Conservation (phyloP, 2,329 filamentous ascomycete species). For the Colletotrichum cereale region DNA sequence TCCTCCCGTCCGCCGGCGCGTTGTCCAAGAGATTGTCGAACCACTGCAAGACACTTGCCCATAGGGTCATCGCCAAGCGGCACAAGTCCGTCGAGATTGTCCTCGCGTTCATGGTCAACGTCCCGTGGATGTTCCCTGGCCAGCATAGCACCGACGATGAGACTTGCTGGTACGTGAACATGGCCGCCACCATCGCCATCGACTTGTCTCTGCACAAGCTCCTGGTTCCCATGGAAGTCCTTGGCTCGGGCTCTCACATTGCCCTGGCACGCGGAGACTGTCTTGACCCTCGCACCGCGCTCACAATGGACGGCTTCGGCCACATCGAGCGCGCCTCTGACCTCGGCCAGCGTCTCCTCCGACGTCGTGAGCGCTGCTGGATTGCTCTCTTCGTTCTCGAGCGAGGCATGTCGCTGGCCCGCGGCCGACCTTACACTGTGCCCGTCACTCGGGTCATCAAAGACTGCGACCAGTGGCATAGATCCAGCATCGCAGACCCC, state of each 20-base stretch:
- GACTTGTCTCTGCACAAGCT: constrained; percentile 80
- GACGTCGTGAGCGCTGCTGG: constrained; percentile 77
- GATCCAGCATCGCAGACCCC: constrained; percentile 71
- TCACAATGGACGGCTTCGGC: constrained; percentile 76
- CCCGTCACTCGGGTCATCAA: constrained; percentile 75
- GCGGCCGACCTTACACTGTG: constrained; percentile 76
- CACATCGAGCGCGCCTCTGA: constrained; percentile 72
- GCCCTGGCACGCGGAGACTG: constrained; percentile 74
- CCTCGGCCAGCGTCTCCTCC: constrained; percentile 70
- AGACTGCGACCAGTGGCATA: constrained; percentile 78
- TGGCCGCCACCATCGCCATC: constrained; percentile 76
- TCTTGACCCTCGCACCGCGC: constrained; percentile 74
- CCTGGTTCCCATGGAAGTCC: constrained; percentile 66
- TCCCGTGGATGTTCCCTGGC: constrained; percentile 80
- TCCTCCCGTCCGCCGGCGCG: constrained; percentile 72
- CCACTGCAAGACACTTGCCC: constrained; percentile 73
- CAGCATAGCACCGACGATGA: constrained; percentile 78
- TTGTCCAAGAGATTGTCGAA: constrained; percentile 74
- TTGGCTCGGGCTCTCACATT: constrained; percentile 58
- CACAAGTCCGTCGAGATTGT: constrained; percentile 80
- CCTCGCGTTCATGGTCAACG: constrained; percentile 80
- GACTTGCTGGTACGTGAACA: constrained; percentile 77
- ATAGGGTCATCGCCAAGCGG: constrained; percentile 70
- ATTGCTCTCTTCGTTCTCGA: constrained; percentile 80
- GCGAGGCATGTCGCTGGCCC: constrained; percentile 77